Base-by-base conservation (phyloP, 208 protist species). In the Leishmania guyanensis region DNA sequence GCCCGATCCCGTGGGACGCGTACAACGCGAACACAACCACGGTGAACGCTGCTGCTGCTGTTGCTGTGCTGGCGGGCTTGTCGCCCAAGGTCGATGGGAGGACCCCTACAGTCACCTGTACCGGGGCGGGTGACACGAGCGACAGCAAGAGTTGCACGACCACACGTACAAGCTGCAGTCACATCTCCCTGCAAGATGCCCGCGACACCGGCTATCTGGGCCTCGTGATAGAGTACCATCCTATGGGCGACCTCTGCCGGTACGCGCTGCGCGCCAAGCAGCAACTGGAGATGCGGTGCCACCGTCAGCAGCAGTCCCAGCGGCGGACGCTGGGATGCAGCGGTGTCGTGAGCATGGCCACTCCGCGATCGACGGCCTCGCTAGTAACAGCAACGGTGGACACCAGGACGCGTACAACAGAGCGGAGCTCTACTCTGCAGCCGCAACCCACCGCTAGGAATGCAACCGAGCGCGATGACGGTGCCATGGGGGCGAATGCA, bases 171-270 rank as follows among this genome's bases (percentile, higher is more conserved):
- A 89, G 68, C 76, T 81, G 80, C 78, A 83, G 77, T 48, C 50
- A 77, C 58, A 64, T 62, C 43, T 51, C 56, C 76, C 65, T 53
- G 46, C 70, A 73, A 39, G 51, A 84, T 56, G 50, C 60, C 10
- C 72, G 86, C 50, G 66, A 85, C 77, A 90, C 78, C 48, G 86
- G 94, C 0, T 96, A 95, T 71, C 77, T 97, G 46, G 95, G 91
- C 64, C 87, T 97, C 51, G 91, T 97, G 5, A 93, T 96, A 89
- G 90, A 94, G 75, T 94, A 94, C 80, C 92, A 97, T 81, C 84
- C 90, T 16, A 87, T 92, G 86, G 94, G 94, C 5, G 94, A 97
- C 80, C 84, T 97, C 3, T 91, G 88, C 74, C 89, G 86, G 58
- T 96, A 96, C 76, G 87, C 86, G 3, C 80, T 94, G 66, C 90